Evolutionary conservation across 352 stramenopile genomes (phyloP).

Genomic region (Plasmopara halstedii): DNA sequence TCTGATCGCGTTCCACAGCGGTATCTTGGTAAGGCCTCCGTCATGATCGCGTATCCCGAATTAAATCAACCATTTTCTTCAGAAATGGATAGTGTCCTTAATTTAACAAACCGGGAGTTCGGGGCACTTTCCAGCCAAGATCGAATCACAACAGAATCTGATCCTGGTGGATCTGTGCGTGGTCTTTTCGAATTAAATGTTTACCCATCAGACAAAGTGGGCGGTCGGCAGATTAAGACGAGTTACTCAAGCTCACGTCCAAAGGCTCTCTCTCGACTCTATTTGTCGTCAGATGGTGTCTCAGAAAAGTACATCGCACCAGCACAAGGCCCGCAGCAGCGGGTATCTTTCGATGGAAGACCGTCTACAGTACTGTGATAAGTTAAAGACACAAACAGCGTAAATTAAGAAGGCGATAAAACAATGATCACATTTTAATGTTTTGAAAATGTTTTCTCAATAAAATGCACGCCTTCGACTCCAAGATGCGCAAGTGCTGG

Average conservation of each 20-base stretch:
- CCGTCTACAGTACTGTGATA: conserved; percentile 28
- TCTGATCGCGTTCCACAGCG: conserved; percentile 58
- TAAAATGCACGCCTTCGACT: conserved; percentile 81
- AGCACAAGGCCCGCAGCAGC: conserved; percentile 13
- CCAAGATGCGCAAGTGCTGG: conserved; percentile 80
- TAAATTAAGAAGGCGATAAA: conserved; percentile 2
- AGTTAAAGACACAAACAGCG: not conserved
- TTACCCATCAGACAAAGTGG: conserved; percentile 38
- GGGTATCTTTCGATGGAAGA: conserved; percentile 15
- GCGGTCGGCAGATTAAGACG: conserved; percentile 55
- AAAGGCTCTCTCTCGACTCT: conserved; percentile 51
- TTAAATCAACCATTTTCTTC: conserved; percentile 18
- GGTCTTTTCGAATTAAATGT: conserved; percentile 52
- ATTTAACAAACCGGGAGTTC: conserved; percentile 14
- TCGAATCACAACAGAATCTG: conserved; percentile 13
- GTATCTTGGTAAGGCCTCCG: conserved; percentile 58
- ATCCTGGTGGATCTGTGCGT: conserved; percentile 33
- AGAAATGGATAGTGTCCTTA: not conserved
- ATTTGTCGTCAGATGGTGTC: conserved; percentile 64
- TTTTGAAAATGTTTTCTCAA: conserved; percentile 67
- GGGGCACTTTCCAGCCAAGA: conserved; percentile 13
- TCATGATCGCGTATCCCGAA: conserved; percentile 63
- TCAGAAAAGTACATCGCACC: conserved; percentile 61
- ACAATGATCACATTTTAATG: conserved; percentile 9
- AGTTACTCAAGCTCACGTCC: conserved; percentile 40